phyloP scores from a whole-genome alignment of 495 filamentous ascomycete genomes.

The Tetracladium marchalianum region DNA sequence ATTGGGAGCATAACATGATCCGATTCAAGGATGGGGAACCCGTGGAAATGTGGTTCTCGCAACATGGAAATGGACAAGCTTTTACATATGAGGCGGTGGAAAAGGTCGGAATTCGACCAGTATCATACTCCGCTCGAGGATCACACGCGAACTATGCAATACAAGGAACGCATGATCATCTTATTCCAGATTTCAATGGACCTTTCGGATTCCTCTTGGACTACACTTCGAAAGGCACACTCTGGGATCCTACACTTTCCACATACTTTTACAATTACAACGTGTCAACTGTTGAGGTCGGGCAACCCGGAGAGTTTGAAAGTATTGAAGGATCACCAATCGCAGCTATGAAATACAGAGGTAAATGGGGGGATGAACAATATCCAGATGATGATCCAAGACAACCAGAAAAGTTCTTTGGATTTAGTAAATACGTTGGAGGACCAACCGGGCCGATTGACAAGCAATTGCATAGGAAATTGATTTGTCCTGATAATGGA shows the following conservation, averaged over 20 bases:
- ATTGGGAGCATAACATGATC: conserved; percentile 95
- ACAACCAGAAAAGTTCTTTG: conserved; percentile 58
- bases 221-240: conserved; percentile 73
- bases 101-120: conserved; percentile 55
- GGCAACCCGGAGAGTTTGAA: conserved; percentile 28
- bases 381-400: conserved; percentile 68
- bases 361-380: conserved; percentile 86
- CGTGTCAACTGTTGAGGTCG: conserved; percentile 7
- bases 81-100: conserved; percentile 80
- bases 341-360: conserved; percentile 77
- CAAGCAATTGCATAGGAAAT: conserved; percentile 39
- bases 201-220: conserved; percentile 83
- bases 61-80: conserved; percentile 78
- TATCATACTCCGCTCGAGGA: conserved; percentile 81
- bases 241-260: conserved; percentile 87
- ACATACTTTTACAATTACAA: conserved; percentile 16
- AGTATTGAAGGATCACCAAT: conserved; percentile 57
- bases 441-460: conserved; percentile 80
- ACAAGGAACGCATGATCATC: conserved; percentile 39
- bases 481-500: conserved; percentile 18
- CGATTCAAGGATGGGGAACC: conserved; percentile 82
- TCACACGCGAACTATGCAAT: conserved; percentile 94
- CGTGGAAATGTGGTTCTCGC: conserved; percentile 73
- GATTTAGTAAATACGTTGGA: conserved; percentile 84
- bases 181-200: conserved; percentile 71